phyloP scores from a whole-genome alignment of 2,329 filamentous ascomycete genomes.

The Cucurbitaria berberidis region DNA sequence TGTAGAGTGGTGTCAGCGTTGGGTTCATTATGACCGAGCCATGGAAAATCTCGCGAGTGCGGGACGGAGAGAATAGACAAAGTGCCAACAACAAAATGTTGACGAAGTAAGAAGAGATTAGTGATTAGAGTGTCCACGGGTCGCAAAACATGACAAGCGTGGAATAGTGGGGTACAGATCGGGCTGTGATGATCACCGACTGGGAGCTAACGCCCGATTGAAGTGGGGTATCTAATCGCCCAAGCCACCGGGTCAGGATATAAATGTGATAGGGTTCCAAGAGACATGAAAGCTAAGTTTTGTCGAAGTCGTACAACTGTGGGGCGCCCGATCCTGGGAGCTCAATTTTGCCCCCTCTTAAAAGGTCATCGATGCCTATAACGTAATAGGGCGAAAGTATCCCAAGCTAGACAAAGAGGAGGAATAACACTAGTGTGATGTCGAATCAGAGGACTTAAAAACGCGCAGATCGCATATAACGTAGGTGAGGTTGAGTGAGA shows the following conservation, averaged over 20 bases:
- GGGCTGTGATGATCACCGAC: neutral
- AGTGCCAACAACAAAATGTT: neutral
- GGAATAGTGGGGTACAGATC: neutral
- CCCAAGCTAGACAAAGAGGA: neutral
- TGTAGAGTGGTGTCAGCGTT: conserved; percentile 2
- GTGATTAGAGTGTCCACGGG: neutral
- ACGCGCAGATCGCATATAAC: no score
- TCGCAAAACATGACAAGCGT: neutral
- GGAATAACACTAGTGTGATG: no score
- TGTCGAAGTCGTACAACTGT: neutral
- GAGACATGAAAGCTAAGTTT: neutral
- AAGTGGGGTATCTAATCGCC: neutral
- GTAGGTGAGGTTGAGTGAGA: no score
- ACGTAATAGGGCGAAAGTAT: neutral
- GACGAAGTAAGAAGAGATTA: no score
- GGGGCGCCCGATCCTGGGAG: neutral
- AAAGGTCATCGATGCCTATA: neutral
- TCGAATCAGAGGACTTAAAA: no score
- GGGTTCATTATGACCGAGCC: neutral
- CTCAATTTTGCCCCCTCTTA: neutral
- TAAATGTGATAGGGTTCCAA: neutral
- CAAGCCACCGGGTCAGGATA: neutral
- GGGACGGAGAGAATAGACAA: neutral
- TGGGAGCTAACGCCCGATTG: neutral
- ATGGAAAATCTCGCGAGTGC: neutral